These are phyloP conservation scores for Metarhizium rileyi DNA, from an alignment of 2,329 filamentous ascomycete genomes.

Conservation along the genomic window DNA sequence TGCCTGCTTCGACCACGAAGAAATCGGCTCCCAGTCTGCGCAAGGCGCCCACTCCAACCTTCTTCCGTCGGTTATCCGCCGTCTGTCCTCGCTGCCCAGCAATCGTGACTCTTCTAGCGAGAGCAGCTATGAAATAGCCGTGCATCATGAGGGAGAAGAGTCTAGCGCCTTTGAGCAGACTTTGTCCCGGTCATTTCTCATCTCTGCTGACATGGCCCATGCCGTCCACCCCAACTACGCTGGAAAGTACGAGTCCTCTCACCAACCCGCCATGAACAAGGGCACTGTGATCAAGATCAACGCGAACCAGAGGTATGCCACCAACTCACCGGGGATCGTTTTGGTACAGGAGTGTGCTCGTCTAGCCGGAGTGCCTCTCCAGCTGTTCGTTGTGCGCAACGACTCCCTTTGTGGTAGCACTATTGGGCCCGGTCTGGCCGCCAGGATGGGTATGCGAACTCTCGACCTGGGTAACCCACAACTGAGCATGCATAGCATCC, in stretches of 20 bases:
- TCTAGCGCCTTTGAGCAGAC: constrained; percentile 89
- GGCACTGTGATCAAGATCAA: constrained; percentile 97
- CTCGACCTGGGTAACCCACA: constrained; percentile 91
- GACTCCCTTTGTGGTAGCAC: constrained; percentile 92
- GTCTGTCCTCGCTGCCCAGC: constrained; percentile 70
- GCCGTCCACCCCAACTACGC: constrained; percentile 92
- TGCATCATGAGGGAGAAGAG: constrained; percentile 49
- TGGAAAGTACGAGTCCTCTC: constrained; percentile 81
- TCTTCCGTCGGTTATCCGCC: constrained; percentile 75
- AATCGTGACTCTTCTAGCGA: constrained; percentile 58
- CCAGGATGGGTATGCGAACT: constrained; percentile 76
- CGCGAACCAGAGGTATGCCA: constrained; percentile 93
- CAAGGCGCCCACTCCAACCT: constrained; percentile 92
- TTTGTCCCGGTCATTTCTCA: constrained; percentile 78
- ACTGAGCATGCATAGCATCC: constrained; percentile 92
- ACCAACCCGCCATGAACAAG: constrained; percentile 92
- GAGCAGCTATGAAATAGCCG: constrained; percentile 46
- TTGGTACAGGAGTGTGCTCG: constrained; percentile 80
- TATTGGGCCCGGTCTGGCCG: constrained; percentile 93
- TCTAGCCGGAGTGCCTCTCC: constrained; percentile 68
- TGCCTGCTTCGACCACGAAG: constrained; percentile 94
- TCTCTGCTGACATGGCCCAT: constrained; percentile 97
- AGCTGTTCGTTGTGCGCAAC: constrained; percentile 93
- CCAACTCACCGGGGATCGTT: constrained; percentile 91
- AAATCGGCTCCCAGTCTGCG: constrained; percentile 85